Evolutionary conservation across 257 asterid genomes (phyloP).

Genomic region (Orobanche coerulescens): DNA sequence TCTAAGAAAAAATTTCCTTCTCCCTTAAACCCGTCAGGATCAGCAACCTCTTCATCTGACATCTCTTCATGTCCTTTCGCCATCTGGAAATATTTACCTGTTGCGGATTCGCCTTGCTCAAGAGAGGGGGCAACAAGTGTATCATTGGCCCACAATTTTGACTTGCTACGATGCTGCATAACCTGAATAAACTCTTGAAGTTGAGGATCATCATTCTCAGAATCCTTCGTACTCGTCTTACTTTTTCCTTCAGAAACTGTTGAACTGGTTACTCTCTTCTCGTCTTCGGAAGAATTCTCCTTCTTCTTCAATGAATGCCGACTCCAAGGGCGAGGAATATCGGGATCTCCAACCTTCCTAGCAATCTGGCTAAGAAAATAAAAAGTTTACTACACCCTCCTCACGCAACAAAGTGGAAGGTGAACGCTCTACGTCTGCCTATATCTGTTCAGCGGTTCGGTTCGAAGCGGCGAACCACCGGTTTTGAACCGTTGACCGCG

Average conservation of each 20-base stretch:
- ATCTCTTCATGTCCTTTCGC: constrained; percentile 24
- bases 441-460: no score
- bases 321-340: constrained; percentile 96
- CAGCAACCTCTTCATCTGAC: constrained; percentile 20
- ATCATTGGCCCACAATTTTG: constrained; percentile 96
- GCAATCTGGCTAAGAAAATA: constrained; percentile 63
- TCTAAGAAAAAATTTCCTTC: constrained; percentile 26
- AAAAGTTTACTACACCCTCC: constrained; percentile 24
- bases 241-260: constrained; percentile 38
- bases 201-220: constrained; percentile 52
- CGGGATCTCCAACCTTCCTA: constrained; percentile 73
- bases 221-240: constrained; percentile 36
- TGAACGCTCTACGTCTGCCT: no score
- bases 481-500: no score
- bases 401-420: constrained; percentile 1
- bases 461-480: no score
- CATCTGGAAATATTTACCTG: constrained; percentile 24
- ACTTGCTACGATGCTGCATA: constrained; percentile 71
- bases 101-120: constrained; percentile 25
- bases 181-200: constrained; percentile 82
- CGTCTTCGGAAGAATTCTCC: constrained; percentile 37
- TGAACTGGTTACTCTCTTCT: constrained; percentile 21
- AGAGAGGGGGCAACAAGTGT: constrained; percentile 45
- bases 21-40: constrained; percentile 30
- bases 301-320: constrained; percentile 54